Evolutionary conservation across 768 basidiomycete genomes (phyloP).

Genomic region (Mycena sanguinolenta): DNA sequence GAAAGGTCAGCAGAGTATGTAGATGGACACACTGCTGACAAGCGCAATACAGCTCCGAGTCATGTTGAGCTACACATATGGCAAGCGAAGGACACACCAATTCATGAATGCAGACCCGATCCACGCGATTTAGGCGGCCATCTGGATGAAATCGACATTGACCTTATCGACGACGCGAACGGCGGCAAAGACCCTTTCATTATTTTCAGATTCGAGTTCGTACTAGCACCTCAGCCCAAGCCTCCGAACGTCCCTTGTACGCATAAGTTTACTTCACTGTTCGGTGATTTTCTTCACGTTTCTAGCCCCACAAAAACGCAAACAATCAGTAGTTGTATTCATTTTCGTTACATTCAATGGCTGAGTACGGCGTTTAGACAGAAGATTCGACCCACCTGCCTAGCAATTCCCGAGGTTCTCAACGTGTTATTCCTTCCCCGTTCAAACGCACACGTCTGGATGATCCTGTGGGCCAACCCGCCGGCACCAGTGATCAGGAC

Average conservation of each 20-base stretch:
- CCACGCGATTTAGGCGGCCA: not conserved
- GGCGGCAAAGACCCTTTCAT: conserved; percentile 11
- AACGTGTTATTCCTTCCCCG: not conserved
- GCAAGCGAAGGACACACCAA: conserved; percentile 8
- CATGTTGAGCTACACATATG: conserved; percentile 11
- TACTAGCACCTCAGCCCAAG: not conserved
- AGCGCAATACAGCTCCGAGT: not conserved
- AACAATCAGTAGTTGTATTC: not conserved
- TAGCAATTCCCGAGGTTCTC: too few species aligned
- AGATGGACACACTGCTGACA: too few species aligned
- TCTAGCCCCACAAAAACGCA: conserved; percentile 20
- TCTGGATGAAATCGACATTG: conserved; percentile 8
- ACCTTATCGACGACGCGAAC: conserved; percentile 24
- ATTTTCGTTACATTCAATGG: not conserved
- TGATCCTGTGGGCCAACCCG: not conserved
- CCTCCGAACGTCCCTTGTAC: conserved; percentile 6
- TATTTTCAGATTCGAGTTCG: conserved; percentile 13
- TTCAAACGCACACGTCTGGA: not conserved
- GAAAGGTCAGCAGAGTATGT: not conserved
- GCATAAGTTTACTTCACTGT: not conserved
- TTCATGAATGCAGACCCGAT: conserved; percentile 3
- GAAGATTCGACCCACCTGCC: not conserved
- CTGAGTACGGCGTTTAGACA: not conserved
- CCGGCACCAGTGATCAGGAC: not conserved
- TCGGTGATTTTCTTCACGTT: not conserved